Evolutionary conservation across 371 early-diverging fungal genomes (phyloP).

Genomic region (Thermomucor indicae-seudaticae): DNA sequence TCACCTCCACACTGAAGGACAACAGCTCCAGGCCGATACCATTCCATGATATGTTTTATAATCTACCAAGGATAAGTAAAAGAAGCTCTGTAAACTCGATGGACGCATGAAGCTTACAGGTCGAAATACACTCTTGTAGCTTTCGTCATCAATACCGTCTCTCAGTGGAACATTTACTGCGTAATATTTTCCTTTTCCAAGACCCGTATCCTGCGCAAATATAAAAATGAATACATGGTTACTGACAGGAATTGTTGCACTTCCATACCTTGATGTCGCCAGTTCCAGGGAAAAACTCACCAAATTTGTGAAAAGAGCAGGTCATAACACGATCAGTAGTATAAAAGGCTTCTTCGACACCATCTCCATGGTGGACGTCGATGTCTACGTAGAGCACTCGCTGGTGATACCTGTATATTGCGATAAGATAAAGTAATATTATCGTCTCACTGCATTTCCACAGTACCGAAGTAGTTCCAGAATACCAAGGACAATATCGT

Average conservation of each 20-base stretch:
- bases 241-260: neutral
- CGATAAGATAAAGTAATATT: neutral
- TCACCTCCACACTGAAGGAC: conserved; percentile 99
- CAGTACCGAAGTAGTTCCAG: conserved; percentile 75
- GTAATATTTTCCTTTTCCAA: conserved; percentile 69
- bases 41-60: conserved; percentile 67
- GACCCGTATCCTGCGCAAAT: conserved; percentile 54
- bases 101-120: conserved; percentile 33
- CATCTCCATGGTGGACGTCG: conserved; percentile 98
- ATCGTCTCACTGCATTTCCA: neutral
- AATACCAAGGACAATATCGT: conserved; percentile 95
- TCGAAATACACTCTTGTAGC: conserved; percentile 74
- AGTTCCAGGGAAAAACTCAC: conserved; percentile 97
- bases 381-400: conserved; percentile 97
- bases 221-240: neutral
- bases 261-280: conserved; percentile 45
- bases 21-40: conserved; percentile 91
- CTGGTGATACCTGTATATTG: conserved; percentile 56
- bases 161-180: conserved; percentile 93
- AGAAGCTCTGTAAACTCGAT: neutral
- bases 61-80: conserved; percentile 2
- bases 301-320: conserved; percentile 95
- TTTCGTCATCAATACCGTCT: conserved; percentile 93
- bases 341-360: conserved; percentile 98
- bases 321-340: conserved; percentile 97